Conservation (phyloP, 176 grass and related monocot genomes). For the Carex pumila region DNA sequence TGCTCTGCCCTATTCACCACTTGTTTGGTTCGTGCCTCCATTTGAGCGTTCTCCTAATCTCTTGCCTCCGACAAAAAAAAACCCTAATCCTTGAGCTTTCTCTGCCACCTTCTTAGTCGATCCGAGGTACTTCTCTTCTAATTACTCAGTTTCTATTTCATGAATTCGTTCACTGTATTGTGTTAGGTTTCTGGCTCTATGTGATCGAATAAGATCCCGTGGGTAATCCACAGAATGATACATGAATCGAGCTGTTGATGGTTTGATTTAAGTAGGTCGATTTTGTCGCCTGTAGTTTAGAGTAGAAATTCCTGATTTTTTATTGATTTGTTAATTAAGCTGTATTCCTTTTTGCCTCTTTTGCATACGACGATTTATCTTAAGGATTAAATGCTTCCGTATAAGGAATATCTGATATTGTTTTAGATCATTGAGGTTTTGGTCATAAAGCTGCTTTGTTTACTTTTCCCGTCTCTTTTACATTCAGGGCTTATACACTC, state of each 20-base stretch:
- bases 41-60: not conserved
- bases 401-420: not conserved
- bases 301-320: not conserved
- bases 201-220: not conserved
- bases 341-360: not conserved
- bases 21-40: not conserved
- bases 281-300: not conserved
- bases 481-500: not conserved
- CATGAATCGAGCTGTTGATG: not conserved
- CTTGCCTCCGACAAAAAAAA: not conserved
- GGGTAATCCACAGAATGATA: not conserved
- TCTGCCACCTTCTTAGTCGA: not conserved
- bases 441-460: not conserved
- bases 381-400: not conserved
- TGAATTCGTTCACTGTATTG: not conserved
- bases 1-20: not conserved
- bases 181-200: not conserved
- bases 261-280: not conserved
- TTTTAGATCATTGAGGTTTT: not conserved
- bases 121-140: slow-evolving; percentile 4
- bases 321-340: not conserved
- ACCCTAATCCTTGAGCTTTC: not conserved
- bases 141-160: not conserved
- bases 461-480: not conserved
- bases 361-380: not conserved